Percentiles rank a stretch among this genome's conserved stretches.
These are phyloP conservation scores for Debaryomycetaceae sp. DNA, from an alignment of 1,139 yeast species.

Conservation along the genomic window DNA sequence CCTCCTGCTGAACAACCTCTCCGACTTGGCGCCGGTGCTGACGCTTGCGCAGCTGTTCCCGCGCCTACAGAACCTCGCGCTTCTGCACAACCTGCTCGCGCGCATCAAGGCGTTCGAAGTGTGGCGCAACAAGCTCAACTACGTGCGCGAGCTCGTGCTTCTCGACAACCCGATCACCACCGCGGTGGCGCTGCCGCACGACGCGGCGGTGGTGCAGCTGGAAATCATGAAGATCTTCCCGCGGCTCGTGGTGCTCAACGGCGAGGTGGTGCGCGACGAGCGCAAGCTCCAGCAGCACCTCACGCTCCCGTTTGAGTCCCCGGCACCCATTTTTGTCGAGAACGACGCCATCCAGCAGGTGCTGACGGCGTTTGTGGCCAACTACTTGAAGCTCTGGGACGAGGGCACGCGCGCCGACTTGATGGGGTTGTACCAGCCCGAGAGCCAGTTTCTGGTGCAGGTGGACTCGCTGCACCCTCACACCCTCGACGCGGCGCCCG, in stretches of 20 bases:
- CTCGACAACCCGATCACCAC: conserved; percentile 71
- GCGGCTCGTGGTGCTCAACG: conserved; percentile 71
- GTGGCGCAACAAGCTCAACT: conserved; percentile 74
- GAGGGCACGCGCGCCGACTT: conserved; percentile 59
- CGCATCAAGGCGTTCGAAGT: conserved; percentile 59
- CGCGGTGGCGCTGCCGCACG: conserved; percentile 13
- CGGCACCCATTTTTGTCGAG: conserved; percentile 65
- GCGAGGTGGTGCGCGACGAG: conserved; percentile 73
- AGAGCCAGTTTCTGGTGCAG: conserved; percentile 78
- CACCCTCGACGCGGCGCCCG: conserved; percentile 27
- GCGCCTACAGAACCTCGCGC: conserved; percentile 65
- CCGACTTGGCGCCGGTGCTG: conserved; percentile 58
- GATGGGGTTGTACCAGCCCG: conserved; percentile 68
- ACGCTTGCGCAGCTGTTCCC: conserved; percentile 77
- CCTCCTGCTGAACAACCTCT: conserved; percentile 64
- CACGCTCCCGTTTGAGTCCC: conserved; percentile 50
- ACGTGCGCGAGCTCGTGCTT: conserved; percentile 70
- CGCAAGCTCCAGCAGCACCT: conserved; percentile 48
- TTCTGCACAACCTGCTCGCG: conserved; percentile 68
- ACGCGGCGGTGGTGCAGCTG: conserved; percentile 46
- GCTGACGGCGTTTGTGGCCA: conserved; percentile 71
- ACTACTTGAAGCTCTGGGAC: conserved; percentile 81
- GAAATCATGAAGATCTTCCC: conserved; percentile 77
- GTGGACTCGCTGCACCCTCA: conserved; percentile 51
- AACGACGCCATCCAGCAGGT: conserved; percentile 66